Conservation (phyloP, 441 rosid species). For the Populus hybrid region DNA sequence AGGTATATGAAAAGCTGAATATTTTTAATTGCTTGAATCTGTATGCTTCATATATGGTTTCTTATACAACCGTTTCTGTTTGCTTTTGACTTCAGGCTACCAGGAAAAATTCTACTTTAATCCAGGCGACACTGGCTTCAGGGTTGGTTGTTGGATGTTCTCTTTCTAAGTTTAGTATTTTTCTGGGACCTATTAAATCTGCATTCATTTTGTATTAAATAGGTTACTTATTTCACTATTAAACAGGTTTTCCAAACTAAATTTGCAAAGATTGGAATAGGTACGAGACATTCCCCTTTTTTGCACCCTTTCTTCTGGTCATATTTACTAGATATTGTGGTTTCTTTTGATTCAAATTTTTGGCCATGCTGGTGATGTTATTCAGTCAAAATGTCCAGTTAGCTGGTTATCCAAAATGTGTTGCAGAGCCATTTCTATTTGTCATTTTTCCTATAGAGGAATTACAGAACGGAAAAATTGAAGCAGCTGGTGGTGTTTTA, state of each 20-base stretch:
- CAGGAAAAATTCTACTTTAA: constrained; percentile 97
- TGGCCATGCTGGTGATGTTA: neutral
- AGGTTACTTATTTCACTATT: constrained; percentile 13
- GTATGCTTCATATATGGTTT: constrained; percentile 17
- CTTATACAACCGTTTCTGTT: neutral
- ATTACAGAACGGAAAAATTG: neutral
- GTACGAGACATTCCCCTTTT: constrained; percentile 32
- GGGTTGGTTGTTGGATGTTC: constrained; percentile 41
- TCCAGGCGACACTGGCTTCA: constrained; percentile 85
- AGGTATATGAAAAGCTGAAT: constrained; percentile 36
- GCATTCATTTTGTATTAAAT: constrained; percentile 3
- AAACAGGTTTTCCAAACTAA: constrained; percentile 82
- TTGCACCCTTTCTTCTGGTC: neutral
- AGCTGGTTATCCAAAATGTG: neutral
- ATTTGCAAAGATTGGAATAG: constrained; percentile 89
- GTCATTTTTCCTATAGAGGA: constrained; percentile 4
- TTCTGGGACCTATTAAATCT: constrained; percentile 7
- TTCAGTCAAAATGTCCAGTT: neutral
- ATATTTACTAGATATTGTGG: neutral
- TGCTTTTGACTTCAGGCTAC: constrained; percentile 49
- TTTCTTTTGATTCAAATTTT: neutral
- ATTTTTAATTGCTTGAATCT: constrained; percentile 14
- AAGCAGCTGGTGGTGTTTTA: constrained; percentile 5
- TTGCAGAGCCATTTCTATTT: neutral
- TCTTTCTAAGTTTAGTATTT: neutral